Percentiles rank a stretch among this genome's conserved stretches.
phyloP scores from a whole-genome alignment of 1,284 basidiomycete species.

The Boletellus dicymbophilus region DNA sequence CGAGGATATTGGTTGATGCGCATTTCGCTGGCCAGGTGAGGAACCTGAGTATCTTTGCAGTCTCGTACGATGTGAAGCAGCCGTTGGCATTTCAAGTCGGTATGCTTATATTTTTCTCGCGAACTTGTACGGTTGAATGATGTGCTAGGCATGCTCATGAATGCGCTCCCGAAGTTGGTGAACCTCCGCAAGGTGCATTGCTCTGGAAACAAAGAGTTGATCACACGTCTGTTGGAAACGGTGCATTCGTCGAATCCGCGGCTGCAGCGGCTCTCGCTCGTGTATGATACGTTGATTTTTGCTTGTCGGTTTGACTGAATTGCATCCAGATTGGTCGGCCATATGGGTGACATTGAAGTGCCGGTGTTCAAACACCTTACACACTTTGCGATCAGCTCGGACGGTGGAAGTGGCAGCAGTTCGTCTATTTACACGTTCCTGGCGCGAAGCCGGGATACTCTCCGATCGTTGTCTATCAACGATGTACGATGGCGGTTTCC shows the following conservation, averaged over 20 bases:
- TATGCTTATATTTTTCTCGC: constrained; percentile 24
- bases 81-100: constrained; percentile 67
- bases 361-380: constrained; percentile 59
- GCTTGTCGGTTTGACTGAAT: constrained; percentile 2
- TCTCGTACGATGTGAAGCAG: constrained; percentile 45
- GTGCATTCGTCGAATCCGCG: constrained; percentile 53
- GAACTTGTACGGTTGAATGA: neutral
- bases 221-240: constrained; percentile 51
- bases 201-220: constrained; percentile 55
- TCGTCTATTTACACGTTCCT: constrained; percentile 48
- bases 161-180: constrained; percentile 61
- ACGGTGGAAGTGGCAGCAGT: constrained; percentile 42
- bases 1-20: constrained; percentile 60
- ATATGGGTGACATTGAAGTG: constrained; percentile 50
- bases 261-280: constrained; percentile 54
- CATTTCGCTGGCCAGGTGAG: constrained; percentile 59
- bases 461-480: constrained; percentile 57
- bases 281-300: constrained; percentile 35
- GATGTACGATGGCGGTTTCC: constrained; percentile 61
- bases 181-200: constrained; percentile 63
- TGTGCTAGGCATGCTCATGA: constrained; percentile 60
- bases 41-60: constrained; percentile 59
- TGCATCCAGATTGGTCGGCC: constrained; percentile 47
- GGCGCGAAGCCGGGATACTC: constrained; percentile 50
- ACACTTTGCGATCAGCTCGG: constrained; percentile 54